phyloP scores from a whole-genome alignment of 495 filamentous ascomycete genomes.

The Tuber melanosporum region DNA sequence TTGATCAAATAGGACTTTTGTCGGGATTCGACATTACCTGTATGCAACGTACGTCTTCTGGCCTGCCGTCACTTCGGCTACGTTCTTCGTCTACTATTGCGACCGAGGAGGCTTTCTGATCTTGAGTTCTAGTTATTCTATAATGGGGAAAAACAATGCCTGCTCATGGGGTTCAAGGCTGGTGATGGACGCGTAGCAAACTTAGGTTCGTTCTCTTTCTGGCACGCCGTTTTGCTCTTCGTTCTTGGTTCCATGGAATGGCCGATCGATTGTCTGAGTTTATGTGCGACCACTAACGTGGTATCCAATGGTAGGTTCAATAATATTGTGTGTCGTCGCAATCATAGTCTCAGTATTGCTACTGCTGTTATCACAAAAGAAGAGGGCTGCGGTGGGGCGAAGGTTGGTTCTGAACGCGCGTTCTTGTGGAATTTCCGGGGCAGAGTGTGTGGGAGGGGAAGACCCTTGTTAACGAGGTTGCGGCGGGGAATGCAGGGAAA shows the following conservation, averaged over 20 bases:
- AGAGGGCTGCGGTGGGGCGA: conserved; percentile 88
- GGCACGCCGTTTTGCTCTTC: neutral
- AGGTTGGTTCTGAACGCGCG: conserved; percentile 53
- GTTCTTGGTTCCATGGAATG: neutral
- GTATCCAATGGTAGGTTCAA: conserved; percentile 61
- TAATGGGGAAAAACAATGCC: conserved; percentile 21
- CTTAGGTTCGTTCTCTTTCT: conserved; percentile 58
- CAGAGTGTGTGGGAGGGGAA: conserved; percentile 31
- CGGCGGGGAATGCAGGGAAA: conserved; percentile 59
- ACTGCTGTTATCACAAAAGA: conserved; percentile 75
- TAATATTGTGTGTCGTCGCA: conserved; percentile 70
- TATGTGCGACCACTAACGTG: conserved; percentile 13
- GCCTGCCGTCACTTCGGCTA: conserved; percentile 10
- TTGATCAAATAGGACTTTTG: conserved; percentile 68
- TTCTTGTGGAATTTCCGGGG: neutral
- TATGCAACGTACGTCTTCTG: conserved; percentile 78
- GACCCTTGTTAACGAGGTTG: neutral
- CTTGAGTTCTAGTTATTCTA: neutral
- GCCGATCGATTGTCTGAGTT: conserved; percentile 6
- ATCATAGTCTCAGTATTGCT: conserved; percentile 61
- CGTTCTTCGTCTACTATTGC: conserved; percentile 11
- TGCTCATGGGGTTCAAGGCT: conserved; percentile 27
- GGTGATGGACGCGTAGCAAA: conserved; percentile 63
- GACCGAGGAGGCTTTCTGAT: conserved; percentile 6
- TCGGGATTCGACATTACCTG: conserved; percentile 87